Conservation (phyloP, 305 asterid species). For the Ilex paraguariensis region DNA sequence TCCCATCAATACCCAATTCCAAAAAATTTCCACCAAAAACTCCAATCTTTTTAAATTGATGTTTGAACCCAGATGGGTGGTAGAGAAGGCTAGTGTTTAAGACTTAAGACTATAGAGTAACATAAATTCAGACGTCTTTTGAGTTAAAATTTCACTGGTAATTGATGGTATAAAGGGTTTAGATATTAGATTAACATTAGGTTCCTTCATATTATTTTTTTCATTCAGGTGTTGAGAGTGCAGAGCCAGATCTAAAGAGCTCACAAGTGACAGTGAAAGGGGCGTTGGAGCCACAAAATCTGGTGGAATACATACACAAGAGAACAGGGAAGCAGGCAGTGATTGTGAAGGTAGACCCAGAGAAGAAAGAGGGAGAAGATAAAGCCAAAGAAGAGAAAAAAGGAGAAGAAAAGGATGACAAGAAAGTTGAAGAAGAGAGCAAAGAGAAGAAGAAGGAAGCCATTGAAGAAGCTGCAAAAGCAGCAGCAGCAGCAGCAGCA, state of each 20-base stretch:
- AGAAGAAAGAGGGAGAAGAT: conserved; percentile 47
- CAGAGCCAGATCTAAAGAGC: conserved; percentile 69
- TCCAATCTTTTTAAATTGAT: neutral
- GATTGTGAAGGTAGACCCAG: conserved; percentile 55
- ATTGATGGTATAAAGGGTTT: too few relatives aligned
- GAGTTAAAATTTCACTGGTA: too few relatives aligned
- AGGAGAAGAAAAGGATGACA: conserved; percentile 14
- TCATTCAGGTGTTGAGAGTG: conserved; percentile 66
- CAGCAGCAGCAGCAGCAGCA: too few relatives aligned
- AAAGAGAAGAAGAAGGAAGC: neutral
- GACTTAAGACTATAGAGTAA: too few relatives aligned
- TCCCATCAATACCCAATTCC: too few relatives aligned
- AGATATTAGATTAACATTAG: too few relatives aligned
- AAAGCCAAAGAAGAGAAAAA: conserved; percentile 11
- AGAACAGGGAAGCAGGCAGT: conserved; percentile 63
- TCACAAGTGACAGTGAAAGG: conserved; percentile 79
- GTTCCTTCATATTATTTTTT: too few relatives aligned
- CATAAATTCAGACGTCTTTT: too few relatives aligned
- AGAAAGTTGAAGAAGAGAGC: neutral
- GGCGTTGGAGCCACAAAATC: conserved; percentile 43
- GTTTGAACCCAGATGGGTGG: neutral
- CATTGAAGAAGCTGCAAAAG: neutral
- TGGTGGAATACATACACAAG: conserved; percentile 54
- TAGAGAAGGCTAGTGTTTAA: too few relatives aligned
- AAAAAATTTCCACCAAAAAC: neutral